These are phyloP conservation scores for Rosa lucieae DNA, from an alignment of 306 rosid species.

Conservation along the genomic window DNA sequence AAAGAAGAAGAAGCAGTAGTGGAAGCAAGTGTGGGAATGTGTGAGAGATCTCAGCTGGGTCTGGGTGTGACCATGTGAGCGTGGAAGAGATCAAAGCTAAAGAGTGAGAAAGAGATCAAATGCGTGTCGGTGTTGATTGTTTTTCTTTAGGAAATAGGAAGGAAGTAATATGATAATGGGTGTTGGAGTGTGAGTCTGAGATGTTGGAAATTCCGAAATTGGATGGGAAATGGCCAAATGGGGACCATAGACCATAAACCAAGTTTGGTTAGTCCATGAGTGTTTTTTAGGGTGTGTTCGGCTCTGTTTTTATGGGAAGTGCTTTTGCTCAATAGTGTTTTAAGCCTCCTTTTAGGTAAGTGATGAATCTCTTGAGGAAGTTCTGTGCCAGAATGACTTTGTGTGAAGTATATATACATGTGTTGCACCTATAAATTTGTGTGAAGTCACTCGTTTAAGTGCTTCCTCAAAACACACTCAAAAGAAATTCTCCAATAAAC, in stretches of 20 bases:
- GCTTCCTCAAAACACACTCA: no score
- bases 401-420: no score
- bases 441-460: no score
- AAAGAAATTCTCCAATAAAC: no score
- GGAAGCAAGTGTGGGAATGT: background rate
- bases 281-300: background rate
- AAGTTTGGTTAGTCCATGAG: background rate
- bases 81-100: background rate
- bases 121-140: constrained; percentile 13
- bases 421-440: no score
- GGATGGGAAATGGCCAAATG: background rate
- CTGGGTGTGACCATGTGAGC: background rate
- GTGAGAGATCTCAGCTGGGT: constrained; percentile 17
- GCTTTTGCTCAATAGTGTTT: background rate
- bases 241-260: background rate
- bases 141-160: background rate
- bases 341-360: background rate
- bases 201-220: constrained; percentile 1
- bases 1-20: background rate
- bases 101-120: background rate
- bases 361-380: background rate
- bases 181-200: background rate
- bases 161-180: background rate
- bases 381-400: no score
- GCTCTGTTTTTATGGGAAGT: background rate